phyloP scores from a whole-genome alignment of 257 asterid genomes.

The Lithospermum erythrorhizon region DNA sequence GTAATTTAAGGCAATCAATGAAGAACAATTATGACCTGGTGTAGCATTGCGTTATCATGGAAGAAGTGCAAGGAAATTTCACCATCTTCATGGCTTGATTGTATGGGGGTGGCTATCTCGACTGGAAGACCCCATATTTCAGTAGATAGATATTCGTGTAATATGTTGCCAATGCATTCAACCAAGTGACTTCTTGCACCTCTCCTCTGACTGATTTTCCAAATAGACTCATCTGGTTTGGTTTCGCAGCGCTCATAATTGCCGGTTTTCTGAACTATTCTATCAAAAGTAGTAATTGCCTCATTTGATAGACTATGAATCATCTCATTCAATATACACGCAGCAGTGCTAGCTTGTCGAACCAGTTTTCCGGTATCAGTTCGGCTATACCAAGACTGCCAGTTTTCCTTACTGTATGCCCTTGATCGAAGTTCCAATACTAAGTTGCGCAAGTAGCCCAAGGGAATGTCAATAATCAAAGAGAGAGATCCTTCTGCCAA shows the following conservation, averaged over 20 bases:
- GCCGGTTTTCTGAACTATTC: constrained; percentile 30
- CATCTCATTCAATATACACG: constrained; percentile 79
- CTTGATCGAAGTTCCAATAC: constrained; percentile 54
- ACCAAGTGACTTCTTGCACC: constrained; percentile 41
- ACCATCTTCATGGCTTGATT: constrained; percentile 38
- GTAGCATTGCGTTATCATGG: constrained; percentile 76
- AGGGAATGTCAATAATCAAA: constrained; percentile 58
- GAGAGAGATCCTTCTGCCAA: constrained; percentile 53
- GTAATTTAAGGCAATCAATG: constrained; percentile 1
- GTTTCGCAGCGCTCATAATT: constrained; percentile 17
- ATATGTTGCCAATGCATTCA: constrained; percentile 67
- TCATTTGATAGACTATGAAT: constrained; percentile 74
- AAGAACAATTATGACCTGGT: constrained; percentile 49
- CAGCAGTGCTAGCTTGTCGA: constrained; percentile 86
- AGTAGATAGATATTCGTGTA: constrained; percentile 84
- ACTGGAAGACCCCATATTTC: constrained; percentile 94
- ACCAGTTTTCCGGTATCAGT: constrained; percentile 72
- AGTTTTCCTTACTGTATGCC: constrained; percentile 53
- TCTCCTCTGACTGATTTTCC: constrained; percentile 24
- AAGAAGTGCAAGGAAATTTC: constrained; percentile 49
- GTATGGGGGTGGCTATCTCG: constrained; percentile 38
- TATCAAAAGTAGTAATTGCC: constrained; percentile 31
- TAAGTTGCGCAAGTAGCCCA: constrained; percentile 65
- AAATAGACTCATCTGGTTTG: constrained; percentile 27
- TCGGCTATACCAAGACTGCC: constrained; percentile 81